Percentiles rank a stretch among this genome's conserved stretches.
phyloP scores from a whole-genome alignment of 83 land plant species.

The Larix sibirica region DNA sequence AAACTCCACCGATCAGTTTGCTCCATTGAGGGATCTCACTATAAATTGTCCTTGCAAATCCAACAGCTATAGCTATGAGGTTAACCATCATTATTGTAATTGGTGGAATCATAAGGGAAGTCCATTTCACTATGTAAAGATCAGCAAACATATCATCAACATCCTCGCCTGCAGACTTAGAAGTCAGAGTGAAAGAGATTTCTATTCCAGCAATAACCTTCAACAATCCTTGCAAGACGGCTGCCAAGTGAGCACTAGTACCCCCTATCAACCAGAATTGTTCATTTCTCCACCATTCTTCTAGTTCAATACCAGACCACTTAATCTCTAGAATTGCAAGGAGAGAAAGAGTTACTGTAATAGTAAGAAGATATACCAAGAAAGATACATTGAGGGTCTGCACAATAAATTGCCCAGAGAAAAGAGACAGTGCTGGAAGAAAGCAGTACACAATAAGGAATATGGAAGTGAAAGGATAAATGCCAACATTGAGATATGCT shows the following conservation, averaged over 20 bases:
- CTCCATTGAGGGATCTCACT: conserved; percentile 68
- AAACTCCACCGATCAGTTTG: conserved; percentile 65
- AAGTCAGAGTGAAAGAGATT: conserved; percentile 73
- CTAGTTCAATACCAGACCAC: conserved; percentile 77
- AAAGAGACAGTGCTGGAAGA: conserved; percentile 78
- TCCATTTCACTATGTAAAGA: conserved; percentile 83
- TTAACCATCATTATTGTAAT: conserved; percentile 75
- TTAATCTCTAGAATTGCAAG: conserved; percentile 75
- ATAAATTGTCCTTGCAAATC: conserved; percentile 63
- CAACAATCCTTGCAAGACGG: conserved; percentile 75
- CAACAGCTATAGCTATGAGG: conserved; percentile 72
- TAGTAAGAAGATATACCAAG: conserved; percentile 58
- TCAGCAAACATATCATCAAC: conserved; percentile 73
- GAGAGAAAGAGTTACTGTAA: conserved; percentile 58
- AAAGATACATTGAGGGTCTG: conserved; percentile 69
- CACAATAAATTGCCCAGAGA: conserved; percentile 82
- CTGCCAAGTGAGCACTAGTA: conserved; percentile 83
- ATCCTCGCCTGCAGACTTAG: conserved; percentile 55
- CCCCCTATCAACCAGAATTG: conserved; percentile 85
- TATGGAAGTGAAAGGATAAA: conserved; percentile 74
- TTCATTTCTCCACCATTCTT: conserved; percentile 89
- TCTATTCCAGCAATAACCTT: conserved; percentile 79
- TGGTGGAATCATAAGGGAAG: conserved; percentile 74
- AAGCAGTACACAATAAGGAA: conserved; percentile 85
- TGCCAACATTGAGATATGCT: conserved; percentile 74